These are phyloP conservation scores for Ceratocystis papillata DNA, from an alignment of 2,329 filamentous ascomycete genomes.

Conservation along the genomic window DNA sequence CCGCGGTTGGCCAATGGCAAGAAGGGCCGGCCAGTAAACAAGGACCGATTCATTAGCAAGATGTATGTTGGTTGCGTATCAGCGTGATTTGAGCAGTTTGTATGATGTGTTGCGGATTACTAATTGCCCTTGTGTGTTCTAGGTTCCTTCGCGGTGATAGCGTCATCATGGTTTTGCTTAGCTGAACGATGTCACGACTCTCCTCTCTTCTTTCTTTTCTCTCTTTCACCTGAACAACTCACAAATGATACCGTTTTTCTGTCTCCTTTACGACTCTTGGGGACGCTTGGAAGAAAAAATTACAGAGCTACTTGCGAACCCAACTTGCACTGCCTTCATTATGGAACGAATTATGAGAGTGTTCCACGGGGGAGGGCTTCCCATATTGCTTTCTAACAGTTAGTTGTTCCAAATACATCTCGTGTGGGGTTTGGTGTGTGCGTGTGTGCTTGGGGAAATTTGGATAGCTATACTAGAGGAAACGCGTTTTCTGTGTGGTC, in stretches of 20 bases:
- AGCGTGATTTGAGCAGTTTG: neutral
- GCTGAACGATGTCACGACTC: slow-evolving; percentile 36
- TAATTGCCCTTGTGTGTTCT: slow-evolving; percentile 18
- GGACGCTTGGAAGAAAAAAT: neutral
- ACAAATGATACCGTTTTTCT: slow-evolving; percentile 16
- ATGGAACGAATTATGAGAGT: neutral
- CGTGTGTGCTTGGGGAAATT: neutral
- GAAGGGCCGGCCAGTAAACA: slow-evolving; percentile 85
- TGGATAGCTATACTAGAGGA: slow-evolving; percentile 1
- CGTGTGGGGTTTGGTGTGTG: too few species aligned
- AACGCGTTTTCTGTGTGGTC: slow-evolving; percentile 1
- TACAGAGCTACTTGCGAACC: neutral
- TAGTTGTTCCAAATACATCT: neutral
- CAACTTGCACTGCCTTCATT: neutral
- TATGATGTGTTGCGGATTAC: neutral
- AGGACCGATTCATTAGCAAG: slow-evolving; percentile 97
- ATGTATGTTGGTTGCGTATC: slow-evolving; percentile 50
- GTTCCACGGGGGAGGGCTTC: neutral
- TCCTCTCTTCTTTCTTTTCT: slow-evolving; percentile 8
- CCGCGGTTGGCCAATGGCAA: slow-evolving; percentile 72
- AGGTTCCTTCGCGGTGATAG: slow-evolving; percentile 82
- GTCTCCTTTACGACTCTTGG: slow-evolving; percentile 23
- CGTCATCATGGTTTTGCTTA: slow-evolving; percentile 76
- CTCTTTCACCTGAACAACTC: slow-evolving; percentile 19
- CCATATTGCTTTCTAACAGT: neutral